These are phyloP conservation scores for Exophiala phaeomuriformis DNA, from an alignment of 2,329 filamentous ascomycete species.

Conservation along the genomic window DNA sequence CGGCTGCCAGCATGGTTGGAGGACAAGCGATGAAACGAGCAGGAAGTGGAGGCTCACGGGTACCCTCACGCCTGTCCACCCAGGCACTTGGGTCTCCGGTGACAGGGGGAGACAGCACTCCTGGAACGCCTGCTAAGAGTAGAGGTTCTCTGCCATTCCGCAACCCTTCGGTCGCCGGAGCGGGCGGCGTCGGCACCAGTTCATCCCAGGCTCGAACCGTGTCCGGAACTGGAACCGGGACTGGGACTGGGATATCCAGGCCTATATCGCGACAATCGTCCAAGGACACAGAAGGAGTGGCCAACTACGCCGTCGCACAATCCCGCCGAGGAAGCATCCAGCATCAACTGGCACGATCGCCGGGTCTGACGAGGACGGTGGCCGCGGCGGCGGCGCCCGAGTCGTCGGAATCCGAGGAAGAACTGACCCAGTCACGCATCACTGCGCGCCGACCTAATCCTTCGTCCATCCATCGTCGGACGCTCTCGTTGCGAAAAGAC, in stretches of 20 bases:
- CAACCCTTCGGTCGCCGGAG: constrained; percentile 6
- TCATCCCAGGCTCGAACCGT: constrained; percentile 9
- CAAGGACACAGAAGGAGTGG: constrained; percentile 16
- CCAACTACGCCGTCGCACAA: constrained; percentile 6
- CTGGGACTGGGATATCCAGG: constrained; percentile 4
- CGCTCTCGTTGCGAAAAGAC: constrained; percentile 16
- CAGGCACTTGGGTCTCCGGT: constrained; percentile 21
- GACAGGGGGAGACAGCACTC: constrained; percentile 16
- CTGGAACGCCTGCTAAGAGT: constrained; percentile 24
- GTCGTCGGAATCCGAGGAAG: constrained; percentile 24
- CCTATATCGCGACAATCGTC: constrained; percentile 23
- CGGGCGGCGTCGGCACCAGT: background rate
- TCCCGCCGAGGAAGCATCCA: constrained; percentile 26
- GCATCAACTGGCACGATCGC: constrained; percentile 22
- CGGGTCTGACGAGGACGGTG: constrained; percentile 14
- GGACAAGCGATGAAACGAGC: constrained; percentile 32
- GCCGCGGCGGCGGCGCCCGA: constrained; percentile 13
- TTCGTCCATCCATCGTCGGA: constrained; percentile 18
- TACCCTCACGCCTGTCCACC: constrained; percentile 34
- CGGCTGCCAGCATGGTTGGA: constrained; percentile 37
- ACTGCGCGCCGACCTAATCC: constrained; percentile 22
- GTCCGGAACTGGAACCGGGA: background rate
- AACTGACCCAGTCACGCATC: constrained; percentile 25
- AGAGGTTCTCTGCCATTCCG: constrained; percentile 22
- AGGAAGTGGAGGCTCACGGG: constrained; percentile 33